phyloP scores from a whole-genome alignment of 352 stramenopile genomes.

The Phytophthora palmivora region DNA sequence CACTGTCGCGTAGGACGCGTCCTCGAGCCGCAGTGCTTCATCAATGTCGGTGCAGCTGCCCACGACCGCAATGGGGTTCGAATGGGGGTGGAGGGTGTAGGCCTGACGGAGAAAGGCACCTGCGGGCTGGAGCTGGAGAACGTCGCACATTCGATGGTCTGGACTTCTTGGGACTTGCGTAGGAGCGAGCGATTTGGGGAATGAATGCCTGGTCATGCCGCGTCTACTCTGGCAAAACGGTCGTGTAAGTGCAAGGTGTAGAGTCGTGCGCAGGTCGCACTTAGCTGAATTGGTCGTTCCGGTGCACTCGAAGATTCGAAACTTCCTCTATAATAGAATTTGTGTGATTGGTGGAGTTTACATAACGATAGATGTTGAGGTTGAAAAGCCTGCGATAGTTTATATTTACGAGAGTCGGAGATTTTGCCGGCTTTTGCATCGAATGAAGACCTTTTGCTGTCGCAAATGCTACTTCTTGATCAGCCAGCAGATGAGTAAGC shows the following conservation, averaged over 20 bases:
- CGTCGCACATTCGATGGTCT: slow-evolving; percentile 32
- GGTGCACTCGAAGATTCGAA: slow-evolving; percentile 29
- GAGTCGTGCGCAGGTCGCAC: slow-evolving; percentile 16
- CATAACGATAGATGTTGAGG: background rate
- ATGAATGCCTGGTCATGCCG: slow-evolving; percentile 26
- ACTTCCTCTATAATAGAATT: slow-evolving; percentile 2
- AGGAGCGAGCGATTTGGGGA: slow-evolving; percentile 29
- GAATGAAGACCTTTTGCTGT: background rate
- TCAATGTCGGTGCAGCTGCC: slow-evolving; percentile 40
- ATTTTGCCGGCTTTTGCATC: slow-evolving; percentile 5
- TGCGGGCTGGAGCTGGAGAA: slow-evolving; percentile 40
- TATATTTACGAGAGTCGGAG: slow-evolving; percentile 19
- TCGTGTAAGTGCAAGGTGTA: slow-evolving; percentile 13
- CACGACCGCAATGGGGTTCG: slow-evolving; percentile 28
- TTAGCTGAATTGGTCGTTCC: slow-evolving; percentile 18
- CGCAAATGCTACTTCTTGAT: slow-evolving; percentile 17
- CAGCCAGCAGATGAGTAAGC: slow-evolving; percentile 22
- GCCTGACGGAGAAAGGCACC: slow-evolving; percentile 41
- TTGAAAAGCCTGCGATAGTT: slow-evolving; percentile 7
- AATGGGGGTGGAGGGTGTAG: slow-evolving; percentile 9
- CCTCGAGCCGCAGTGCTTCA: slow-evolving; percentile 18
- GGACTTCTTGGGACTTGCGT: slow-evolving; percentile 24
- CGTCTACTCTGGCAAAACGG: slow-evolving; percentile 29
- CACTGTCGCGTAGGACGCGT: slow-evolving; percentile 1
- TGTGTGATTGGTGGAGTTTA: background rate